Conservation (phyloP, 192 early-diverging fungal species). For the Radiomyces spectabilis region DNA sequence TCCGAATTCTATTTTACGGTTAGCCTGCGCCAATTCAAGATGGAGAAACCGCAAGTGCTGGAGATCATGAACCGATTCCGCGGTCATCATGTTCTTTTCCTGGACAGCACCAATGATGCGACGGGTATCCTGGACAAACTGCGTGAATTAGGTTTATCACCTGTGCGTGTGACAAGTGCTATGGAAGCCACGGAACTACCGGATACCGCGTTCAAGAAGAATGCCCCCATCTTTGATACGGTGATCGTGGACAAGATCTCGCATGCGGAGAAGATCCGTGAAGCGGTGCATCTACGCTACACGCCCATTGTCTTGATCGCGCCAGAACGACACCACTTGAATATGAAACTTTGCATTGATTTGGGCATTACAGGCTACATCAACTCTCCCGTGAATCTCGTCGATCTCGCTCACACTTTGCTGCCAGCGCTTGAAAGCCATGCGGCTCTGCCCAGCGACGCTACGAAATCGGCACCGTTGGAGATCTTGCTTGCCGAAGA, state of each 20-base stretch:
- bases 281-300: conserved; percentile 50
- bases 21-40: conserved; percentile 37
- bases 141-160: conserved; percentile 38
- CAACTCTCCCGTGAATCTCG: conserved; percentile 54
- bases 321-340: conserved; percentile 43
- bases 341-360: conserved; percentile 64
- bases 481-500: conserved; percentile 75
- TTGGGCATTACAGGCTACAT: conserved; percentile 65
- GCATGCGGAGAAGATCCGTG: conserved; percentile 57
- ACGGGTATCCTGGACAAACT: conserved; percentile 43
- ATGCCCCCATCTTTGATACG: conserved; percentile 52
- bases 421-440: conserved; percentile 61
- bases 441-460: conserved; percentile 47
- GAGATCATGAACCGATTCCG: conserved; percentile 43
- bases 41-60: conserved; percentile 29
- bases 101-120: conserved; percentile 47
- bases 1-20: conserved; percentile 73
- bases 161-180: conserved; percentile 25
- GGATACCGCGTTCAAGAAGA: neutral
- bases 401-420: conserved; percentile 63
- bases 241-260: conserved; percentile 60
- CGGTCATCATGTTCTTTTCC: conserved; percentile 51
- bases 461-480: conserved; percentile 41
- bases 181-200: conserved; percentile 17
- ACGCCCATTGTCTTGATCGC: conserved; percentile 73